Conservation (phyloP, 73 alveolate genomes). For the Uronychia binucleata region DNA sequence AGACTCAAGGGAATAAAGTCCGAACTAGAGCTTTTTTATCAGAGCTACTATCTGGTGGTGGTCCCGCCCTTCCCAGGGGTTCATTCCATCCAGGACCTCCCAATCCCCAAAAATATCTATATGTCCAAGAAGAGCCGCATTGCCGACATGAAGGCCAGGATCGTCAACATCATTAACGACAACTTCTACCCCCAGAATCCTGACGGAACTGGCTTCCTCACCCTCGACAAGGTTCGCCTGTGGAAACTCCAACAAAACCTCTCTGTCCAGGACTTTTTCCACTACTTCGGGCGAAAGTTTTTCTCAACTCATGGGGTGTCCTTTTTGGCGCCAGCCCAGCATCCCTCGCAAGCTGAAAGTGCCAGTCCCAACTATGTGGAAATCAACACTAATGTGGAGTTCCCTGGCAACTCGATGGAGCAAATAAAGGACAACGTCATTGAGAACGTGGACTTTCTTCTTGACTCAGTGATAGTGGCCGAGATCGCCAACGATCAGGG, state of each 20-base stretch:
- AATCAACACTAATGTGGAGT: slow-evolving; percentile 49
- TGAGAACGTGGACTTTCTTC: slow-evolving; percentile 13
- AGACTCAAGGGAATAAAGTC: slow-evolving; percentile 17
- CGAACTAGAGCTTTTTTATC: slow-evolving; percentile 7
- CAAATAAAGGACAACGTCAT: neutral
- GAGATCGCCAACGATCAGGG: slow-evolving; percentile 6
- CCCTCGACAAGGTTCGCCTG: neutral
- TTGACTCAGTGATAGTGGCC: neutral
- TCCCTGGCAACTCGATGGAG: slow-evolving; percentile 47
- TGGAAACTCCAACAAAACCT: neutral
- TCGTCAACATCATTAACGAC: neutral
- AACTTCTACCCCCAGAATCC: neutral
- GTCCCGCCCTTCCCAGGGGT: slow-evolving; percentile 27
- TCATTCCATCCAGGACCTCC: neutral
- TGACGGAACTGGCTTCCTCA: neutral
- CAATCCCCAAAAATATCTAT: neutral
- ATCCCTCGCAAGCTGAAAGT: neutral
- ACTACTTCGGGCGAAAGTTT: neutral
- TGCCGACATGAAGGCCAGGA: slow-evolving; percentile 2
- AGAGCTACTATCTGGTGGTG: slow-evolving; percentile 7
- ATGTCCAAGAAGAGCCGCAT: slow-evolving; percentile 3
- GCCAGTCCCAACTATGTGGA: slow-evolving; percentile 9
- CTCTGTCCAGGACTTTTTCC: neutral
- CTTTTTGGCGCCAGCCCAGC: neutral
- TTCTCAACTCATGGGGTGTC: neutral